phyloP scores from a whole-genome alignment of 2,329 filamentous ascomycete species.

The Penicillium occitanis region DNA sequence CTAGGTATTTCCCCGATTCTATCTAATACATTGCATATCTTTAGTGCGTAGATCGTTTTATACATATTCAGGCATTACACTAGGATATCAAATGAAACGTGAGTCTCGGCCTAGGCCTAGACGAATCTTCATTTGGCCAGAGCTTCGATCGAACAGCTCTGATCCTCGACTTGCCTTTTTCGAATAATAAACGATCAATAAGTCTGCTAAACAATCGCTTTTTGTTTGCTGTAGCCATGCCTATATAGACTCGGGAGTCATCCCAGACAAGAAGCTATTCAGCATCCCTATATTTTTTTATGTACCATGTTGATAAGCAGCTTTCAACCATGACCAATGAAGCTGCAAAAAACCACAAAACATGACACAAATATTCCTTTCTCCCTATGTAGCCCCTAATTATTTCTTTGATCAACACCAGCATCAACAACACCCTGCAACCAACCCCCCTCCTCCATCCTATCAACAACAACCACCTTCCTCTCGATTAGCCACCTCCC shows the following conservation, averaged over 20 bases:
- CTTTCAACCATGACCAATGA: too few relatives aligned
- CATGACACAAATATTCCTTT: too few relatives aligned
- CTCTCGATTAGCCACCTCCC: neutral
- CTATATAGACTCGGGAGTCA: neutral
- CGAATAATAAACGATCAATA: neutral
- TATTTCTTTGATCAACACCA: neutral
- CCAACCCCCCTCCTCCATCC: neutral
- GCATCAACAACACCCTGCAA: neutral
- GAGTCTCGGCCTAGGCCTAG: neutral
- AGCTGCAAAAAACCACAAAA: neutral
- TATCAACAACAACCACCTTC: neutral
- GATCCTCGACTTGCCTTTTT: neutral
- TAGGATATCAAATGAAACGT: neutral
- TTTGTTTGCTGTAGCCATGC: neutral
- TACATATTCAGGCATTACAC: neutral
- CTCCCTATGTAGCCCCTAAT: too few relatives aligned
- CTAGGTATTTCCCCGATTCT: neutral
- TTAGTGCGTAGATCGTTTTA: neutral
- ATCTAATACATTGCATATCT: neutral
- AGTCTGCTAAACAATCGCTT: neutral
- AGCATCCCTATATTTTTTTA: neutral
- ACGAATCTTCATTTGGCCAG: neutral
- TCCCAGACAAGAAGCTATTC: neutral
- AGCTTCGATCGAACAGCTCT: neutral
- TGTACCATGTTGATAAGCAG: too few relatives aligned